Evolutionary conservation across 1,139 yeast species (phyloP).

Genomic region (Lizanozyma gosingica): DNA sequence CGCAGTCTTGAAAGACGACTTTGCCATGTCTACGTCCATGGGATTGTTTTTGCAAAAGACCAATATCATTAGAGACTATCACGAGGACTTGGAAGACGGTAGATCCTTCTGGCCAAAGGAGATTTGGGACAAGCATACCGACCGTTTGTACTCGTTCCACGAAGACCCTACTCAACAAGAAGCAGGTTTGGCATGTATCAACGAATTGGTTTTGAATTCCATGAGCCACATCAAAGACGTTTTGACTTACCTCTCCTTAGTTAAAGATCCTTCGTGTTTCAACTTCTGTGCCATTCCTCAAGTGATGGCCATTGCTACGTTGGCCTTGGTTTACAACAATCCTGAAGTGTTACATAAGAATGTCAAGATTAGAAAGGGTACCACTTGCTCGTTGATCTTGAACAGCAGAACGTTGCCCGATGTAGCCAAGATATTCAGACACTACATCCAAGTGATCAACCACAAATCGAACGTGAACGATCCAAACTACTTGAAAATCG

Average conservation of each 20-base stretch:
- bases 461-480: conserved; percentile 70
- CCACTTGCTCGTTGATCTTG: conserved; percentile 70
- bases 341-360: conserved; percentile 58
- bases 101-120: conserved; percentile 96
- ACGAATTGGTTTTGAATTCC: conserved; percentile 75
- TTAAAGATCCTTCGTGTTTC: conserved; percentile 76
- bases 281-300: conserved; percentile 96
- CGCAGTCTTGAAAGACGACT: conserved; percentile 39
- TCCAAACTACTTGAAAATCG: conserved; percentile 80
- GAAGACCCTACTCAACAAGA: conserved; percentile 34
- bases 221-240: conserved; percentile 73
- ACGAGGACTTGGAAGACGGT: conserved; percentile 87
- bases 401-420: conserved; percentile 67
- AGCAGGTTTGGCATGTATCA: conserved; percentile 63
- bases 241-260: conserved; percentile 63
- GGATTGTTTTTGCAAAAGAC: conserved; percentile 93
- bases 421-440: conserved; percentile 65
- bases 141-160: conserved; percentile 51
- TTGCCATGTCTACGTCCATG: conserved; percentile 71
- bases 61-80: conserved; percentile 89
- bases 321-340: conserved; percentile 80
- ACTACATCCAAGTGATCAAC: conserved; percentile 69
- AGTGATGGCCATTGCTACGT: conserved; percentile 95
- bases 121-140: conserved; percentile 78
- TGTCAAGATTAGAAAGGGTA: conserved; percentile 90